Base-by-base conservation (phyloP, 257 asterid species). In the Leptodermis oblonga region DNA sequence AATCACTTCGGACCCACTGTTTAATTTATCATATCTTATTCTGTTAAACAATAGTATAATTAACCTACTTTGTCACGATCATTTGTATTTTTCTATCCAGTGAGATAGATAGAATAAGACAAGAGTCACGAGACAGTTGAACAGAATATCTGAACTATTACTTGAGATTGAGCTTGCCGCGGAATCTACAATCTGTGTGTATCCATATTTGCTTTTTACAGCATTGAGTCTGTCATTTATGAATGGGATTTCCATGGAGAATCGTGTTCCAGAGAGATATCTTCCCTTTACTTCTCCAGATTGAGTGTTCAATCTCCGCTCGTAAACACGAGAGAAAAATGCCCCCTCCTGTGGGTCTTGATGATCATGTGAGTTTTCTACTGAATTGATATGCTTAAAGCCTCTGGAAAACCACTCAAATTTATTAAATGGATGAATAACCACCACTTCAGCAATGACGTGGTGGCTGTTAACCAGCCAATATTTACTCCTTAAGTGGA, bases 171-270 rank as follows among this genome's bases (percentile, higher is more conserved):
- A 76, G 76, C 92, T 84, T 9, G 84, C 90, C 26, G 8, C 33
- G 5, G 62, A 69, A 63, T 81, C 70, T 71, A 72, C 70, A 46
- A 83, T 77, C 61, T 84, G 89, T 52, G 90, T 67, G 76, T 87
- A 90, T 5, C 87, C 87, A 55, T 65, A 87, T 62, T 80, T 75
- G 59, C 81, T 86, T 62, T 67, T 68, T 4, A 60, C 30, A 36
- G 88, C 85, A 26, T 11, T 70, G 22, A 79, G 79, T 33, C 70
- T 73, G 31, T 86, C 87, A 68, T 90, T 87, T 1, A 86, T 86
- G 42, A 83, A 25, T 5, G 97, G 95, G 31, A 90, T 84, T 8
- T 90, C 95, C 91, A 90, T 73, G 3, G 92, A 83, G 69, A 53
- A 77, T 1, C 79, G 70, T 0, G 73, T 77, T 65, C 84, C 90